phyloP scores from a whole-genome alignment of 768 basidiomycete genomes.

The Kondoa subrosea region DNA sequence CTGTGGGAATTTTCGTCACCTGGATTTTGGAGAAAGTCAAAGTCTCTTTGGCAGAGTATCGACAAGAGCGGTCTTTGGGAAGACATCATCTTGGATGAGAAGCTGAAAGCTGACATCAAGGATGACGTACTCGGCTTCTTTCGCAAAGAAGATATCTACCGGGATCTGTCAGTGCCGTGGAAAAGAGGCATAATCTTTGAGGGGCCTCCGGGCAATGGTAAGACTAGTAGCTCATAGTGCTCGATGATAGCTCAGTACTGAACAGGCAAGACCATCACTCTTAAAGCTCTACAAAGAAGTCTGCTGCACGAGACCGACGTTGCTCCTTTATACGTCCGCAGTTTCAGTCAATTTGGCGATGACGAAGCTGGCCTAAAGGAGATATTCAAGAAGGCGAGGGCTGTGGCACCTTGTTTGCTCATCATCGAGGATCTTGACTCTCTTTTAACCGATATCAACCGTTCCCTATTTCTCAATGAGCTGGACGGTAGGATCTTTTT shows the following conservation, averaged over 20 bases:
- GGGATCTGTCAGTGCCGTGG: constrained; percentile 61
- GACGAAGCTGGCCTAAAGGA: constrained; percentile 40
- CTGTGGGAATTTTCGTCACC: background rate
- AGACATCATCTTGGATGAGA: constrained; percentile 53
- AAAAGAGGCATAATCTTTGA: constrained; percentile 73
- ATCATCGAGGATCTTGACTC: constrained; percentile 57
- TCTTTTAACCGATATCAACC: constrained; percentile 56
- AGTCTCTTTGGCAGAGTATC: background rate
- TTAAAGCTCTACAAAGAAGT: constrained; percentile 66
- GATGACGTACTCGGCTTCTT: constrained; percentile 70
- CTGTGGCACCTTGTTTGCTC: constrained; percentile 35
- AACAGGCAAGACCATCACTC: constrained; percentile 40
- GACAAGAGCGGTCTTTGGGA: constrained; percentile 49
- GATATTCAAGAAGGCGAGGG: constrained; percentile 58
- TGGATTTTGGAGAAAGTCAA: background rate
- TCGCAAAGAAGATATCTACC: constrained; percentile 54
- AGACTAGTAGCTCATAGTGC: constrained; percentile 35
- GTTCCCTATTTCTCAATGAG: constrained; percentile 78
- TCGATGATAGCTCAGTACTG: background rate
- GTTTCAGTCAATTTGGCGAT: constrained; percentile 38
- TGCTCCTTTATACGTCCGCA: constrained; percentile 61
- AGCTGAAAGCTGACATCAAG: constrained; percentile 50
- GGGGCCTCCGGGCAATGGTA: constrained; percentile 66
- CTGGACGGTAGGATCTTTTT: constrained; percentile 35
- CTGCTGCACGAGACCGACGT: constrained; percentile 45